Base-by-base conservation (phyloP, 2,329 filamentous ascomycete genomes). In the Hymenoscyphus salicellus region DNA sequence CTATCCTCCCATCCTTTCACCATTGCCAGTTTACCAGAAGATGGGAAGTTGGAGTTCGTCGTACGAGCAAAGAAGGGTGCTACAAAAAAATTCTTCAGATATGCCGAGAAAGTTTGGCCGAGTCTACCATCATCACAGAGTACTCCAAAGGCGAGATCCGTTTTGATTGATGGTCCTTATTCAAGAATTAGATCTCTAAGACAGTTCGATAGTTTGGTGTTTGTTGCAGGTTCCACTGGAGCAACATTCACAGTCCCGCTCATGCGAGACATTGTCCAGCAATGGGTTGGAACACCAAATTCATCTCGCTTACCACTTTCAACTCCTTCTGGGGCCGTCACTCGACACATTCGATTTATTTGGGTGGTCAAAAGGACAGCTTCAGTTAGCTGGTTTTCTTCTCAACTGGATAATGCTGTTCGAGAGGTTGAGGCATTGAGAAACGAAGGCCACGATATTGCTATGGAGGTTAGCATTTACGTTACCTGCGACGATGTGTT, bases 171-270 rank as follows among this genome's bases (percentile, higher is more conserved):
- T 70, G 84, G 83, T 0, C 82, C 84, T 0, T 86, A 85, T 66
- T 82, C 84, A 33, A 74, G 71, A 28, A 75, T 84, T 5, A 74
- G 83, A 60, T 78, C 82, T 1, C 75, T 88, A 17, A 78, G 80
- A 26, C 85, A 87, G 69, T 88, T 87, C 65, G 86, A 89, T 66
- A 86, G 81, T 62, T 79, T 87, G 1, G 77, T 88, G 0, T 74
- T 89, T 0, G 75, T 89, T 8, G 84, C 86, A 7, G 85, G 85
- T 26, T 84, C 84, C 20, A 87, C 83, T 56, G 87, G 87, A 1
- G 83, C 82, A 28, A 84, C 94, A 76, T 99, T 96, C 63, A 99
- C 88, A 30, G 97, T 84, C 73, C 94, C 91, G 78, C 97, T 97
- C 72, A 97, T 89, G 70, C 87, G 86, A 28, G 90, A 89, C 86